These are phyloP conservation scores for Mucor racemosus DNA, from an alignment of 371 early-diverging fungal species.

Conservation along the genomic window DNA sequence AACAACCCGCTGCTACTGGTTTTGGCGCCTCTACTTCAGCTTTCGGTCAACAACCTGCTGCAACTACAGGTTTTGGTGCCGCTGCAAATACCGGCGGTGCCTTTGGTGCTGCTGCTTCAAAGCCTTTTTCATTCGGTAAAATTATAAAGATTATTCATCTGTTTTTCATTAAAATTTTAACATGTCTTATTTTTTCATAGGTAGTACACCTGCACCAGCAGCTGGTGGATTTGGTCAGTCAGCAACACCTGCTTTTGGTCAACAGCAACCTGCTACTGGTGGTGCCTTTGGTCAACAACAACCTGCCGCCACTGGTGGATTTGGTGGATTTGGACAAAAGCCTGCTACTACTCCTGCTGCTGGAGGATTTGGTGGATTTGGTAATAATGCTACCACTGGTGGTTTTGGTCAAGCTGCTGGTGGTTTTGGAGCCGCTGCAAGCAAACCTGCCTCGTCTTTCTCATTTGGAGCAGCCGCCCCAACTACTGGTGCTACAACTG, in stretches of 20 bases:
- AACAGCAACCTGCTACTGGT: slow-evolving; percentile 19
- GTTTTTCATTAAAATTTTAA: background rate
- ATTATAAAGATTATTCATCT: too few relatives aligned
- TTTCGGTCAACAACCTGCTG: slow-evolving; percentile 53
- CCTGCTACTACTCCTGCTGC: slow-evolving; percentile 42
- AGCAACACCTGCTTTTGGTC: slow-evolving; percentile 21
- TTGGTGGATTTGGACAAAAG: slow-evolving; percentile 39
- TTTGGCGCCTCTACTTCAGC: slow-evolving; percentile 42
- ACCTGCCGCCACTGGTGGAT: slow-evolving; percentile 32
- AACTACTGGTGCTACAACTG: background rate
- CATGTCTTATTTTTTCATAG: slow-evolving; percentile 1
- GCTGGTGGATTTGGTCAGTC: slow-evolving; percentile 40
- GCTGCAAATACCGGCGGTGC: slow-evolving; percentile 30
- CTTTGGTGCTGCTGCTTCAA: slow-evolving; percentile 37
- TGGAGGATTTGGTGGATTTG: slow-evolving; percentile 42
- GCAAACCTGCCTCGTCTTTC: slow-evolving; percentile 51
- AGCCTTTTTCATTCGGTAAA: slow-evolving; percentile 48
- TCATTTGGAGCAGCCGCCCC: slow-evolving; percentile 42
- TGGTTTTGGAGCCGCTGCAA: slow-evolving; percentile 35
- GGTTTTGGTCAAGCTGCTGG: slow-evolving; percentile 25
- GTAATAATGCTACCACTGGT: slow-evolving; percentile 26
- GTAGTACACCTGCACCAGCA: slow-evolving; percentile 30
- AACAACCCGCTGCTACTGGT: slow-evolving; percentile 31
- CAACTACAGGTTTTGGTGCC: slow-evolving; percentile 33
- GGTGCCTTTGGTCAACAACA: slow-evolving; percentile 46